Conservation (phyloP, 495 filamentous ascomycete species). For the Tuber brumale region DNA sequence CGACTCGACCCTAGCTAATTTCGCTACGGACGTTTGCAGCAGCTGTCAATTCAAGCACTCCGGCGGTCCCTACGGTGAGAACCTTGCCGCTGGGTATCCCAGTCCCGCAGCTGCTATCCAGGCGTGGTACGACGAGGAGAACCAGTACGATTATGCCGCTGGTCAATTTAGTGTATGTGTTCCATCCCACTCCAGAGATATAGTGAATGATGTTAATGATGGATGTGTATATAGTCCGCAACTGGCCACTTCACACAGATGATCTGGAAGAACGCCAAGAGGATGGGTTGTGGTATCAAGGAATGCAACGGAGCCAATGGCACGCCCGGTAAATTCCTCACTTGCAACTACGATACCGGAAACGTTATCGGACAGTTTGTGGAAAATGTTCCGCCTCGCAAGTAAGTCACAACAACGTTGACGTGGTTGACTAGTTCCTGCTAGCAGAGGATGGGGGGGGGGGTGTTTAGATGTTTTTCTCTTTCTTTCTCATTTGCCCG, state of each 20-base stretch:
- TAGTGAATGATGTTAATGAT: constrained; percentile 3
- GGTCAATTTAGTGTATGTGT: constrained; percentile 20
- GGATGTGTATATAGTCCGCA: neutral
- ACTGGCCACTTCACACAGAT: constrained; percentile 82
- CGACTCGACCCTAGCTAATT: constrained; percentile 55
- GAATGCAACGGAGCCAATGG: constrained; percentile 46
- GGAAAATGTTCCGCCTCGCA: constrained; percentile 54
- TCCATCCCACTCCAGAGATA: no score
- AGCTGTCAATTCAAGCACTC: constrained; percentile 57
- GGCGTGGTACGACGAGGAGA: constrained; percentile 34
- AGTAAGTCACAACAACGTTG: neutral
- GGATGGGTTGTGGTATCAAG: constrained; percentile 67
- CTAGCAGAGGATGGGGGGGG: constrained; percentile 3
- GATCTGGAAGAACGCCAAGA: constrained; percentile 67
- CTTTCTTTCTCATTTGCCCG: neutral
- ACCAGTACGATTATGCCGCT: constrained; percentile 22
- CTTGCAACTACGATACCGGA: constrained; percentile 75
- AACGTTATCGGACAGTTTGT: constrained; percentile 63
- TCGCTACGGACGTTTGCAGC: constrained; percentile 49
- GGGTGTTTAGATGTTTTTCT: neutral
- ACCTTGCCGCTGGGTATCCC: constrained; percentile 37
- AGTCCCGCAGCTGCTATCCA: constrained; percentile 19
- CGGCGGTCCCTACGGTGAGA: constrained; percentile 36
- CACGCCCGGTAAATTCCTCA: constrained; percentile 44
- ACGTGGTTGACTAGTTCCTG: neutral